Evolutionary conservation across 257 asterid species (phyloP).

Genomic region (Penstemon eatonii): DNA sequence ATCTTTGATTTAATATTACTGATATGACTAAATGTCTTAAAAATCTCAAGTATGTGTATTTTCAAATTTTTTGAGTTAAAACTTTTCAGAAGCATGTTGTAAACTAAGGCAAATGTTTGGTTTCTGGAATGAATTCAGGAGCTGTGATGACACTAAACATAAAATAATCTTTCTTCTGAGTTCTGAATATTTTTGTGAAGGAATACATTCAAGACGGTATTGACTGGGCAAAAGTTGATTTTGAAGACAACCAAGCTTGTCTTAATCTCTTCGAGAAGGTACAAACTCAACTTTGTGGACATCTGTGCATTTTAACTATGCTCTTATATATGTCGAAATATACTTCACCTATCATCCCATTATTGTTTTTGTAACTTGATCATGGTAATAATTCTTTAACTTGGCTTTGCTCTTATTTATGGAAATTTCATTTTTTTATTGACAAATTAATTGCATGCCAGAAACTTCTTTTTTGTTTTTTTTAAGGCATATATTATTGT

Average conservation of each 20-base stretch:
- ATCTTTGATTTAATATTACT: not conserved
- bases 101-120: constrained; percentile 9
- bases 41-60: not conserved
- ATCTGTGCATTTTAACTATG: no score
- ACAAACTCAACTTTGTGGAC: constrained; percentile 22
- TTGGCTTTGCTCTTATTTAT: not conserved
- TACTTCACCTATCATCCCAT: no score
- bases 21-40: constrained; percentile 9
- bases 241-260: constrained; percentile 97
- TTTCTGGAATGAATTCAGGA: constrained; percentile 15
- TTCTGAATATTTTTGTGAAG: constrained; percentile 44
- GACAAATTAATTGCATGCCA: constrained; percentile 22
- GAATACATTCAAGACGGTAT: constrained; percentile 97
- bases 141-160: constrained; percentile 23
- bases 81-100: constrained; percentile 4
- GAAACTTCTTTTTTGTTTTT: constrained; percentile 10
- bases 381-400: constrained; percentile 1
- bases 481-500: constrained; percentile 18
- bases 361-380: not conserved
- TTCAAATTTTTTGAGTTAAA: not conserved
- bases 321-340: no score
- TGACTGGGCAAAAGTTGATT: constrained; percentile 97
- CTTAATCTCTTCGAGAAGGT: constrained; percentile 97
- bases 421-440: not conserved
- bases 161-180: constrained; percentile 12